Conservation (phyloP, 306 rosid species). For the Cyamopsis tetragonoloba region DNA sequence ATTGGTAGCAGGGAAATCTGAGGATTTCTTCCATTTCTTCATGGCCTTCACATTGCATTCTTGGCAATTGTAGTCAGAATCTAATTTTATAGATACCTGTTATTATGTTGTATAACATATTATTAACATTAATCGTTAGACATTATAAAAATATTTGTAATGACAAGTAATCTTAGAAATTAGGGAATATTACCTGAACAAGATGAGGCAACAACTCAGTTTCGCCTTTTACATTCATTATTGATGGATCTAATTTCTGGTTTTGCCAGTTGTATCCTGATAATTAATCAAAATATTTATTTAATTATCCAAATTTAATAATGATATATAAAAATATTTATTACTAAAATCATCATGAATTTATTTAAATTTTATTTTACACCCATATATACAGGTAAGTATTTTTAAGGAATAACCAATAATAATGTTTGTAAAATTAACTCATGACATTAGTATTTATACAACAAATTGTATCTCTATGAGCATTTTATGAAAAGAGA, state of each 20-base stretch:
- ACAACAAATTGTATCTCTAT: too few species aligned
- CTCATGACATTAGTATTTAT: too few species aligned
- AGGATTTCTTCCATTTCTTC: conserved; percentile 53
- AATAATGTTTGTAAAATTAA: too few species aligned
- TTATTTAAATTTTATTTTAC: not conserved
- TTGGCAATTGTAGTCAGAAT: conserved; percentile 39
- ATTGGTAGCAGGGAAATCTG: conserved; percentile 80
- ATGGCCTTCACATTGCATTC: conserved; percentile 47
- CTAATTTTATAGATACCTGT: conserved; percentile 61
- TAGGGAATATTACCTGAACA: too few species aligned
- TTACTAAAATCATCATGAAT: not conserved
- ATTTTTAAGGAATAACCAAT: not conserved
- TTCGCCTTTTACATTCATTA: conserved; percentile 65
- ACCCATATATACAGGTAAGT: not conserved
- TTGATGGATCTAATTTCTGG: conserved; percentile 72
- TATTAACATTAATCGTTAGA: not conserved
- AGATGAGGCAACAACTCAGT: conserved; percentile 59
- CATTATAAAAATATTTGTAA: not conserved
- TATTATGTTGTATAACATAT: conserved; percentile 3
- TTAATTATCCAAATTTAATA: too few species aligned
- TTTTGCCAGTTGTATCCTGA: conserved; percentile 86
- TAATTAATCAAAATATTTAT: not conserved
- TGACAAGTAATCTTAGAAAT: not conserved
- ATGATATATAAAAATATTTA: not conserved
- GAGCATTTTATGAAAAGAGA: too few species aligned